Conservation (phyloP, 345 rosid species). For the Hibiscus trionum region DNA sequence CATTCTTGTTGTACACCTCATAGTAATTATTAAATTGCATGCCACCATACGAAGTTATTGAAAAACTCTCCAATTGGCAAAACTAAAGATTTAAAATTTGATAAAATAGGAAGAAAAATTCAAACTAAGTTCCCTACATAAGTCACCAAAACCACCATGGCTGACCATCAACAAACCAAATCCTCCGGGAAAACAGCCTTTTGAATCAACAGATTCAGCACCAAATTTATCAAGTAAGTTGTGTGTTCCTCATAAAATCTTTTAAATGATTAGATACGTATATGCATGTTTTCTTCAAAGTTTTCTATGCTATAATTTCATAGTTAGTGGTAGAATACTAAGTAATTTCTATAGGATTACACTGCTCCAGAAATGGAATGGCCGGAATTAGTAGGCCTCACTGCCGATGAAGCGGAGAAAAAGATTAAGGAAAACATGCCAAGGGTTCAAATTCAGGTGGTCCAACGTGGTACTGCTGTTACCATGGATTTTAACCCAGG, state of each 20-base stretch:
- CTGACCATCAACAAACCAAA: slow-evolving; percentile 2
- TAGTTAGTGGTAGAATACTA: no score
- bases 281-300: not conserved
- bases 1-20: not conserved
- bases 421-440: slow-evolving; percentile 12
- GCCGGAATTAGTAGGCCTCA: slow-evolving; percentile 44
- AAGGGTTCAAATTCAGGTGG: slow-evolving; percentile 4
- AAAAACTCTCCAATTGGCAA: not conserved
- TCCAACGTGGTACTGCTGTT: not conserved
- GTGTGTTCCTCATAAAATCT: no score
- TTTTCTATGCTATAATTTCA: no score
- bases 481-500: slow-evolving; percentile 14
- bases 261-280: no score
- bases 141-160: slow-evolving; percentile 12
- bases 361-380: slow-evolving; percentile 24
- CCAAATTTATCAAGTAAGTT: slow-evolving; percentile 25
- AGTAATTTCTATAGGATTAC: not conserved
- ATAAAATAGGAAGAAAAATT: not conserved
- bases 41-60: not conserved
- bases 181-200: slow-evolving; percentile 3
- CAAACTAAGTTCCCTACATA: not conserved
- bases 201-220: slow-evolving; percentile 1
- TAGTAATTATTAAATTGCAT: not conserved
- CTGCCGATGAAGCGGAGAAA: slow-evolving; percentile 10
- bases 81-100: slow-evolving; percentile 3